Base-by-base conservation (phyloP, 2,329 filamentous ascomycete genomes). In the Scopulariopsis brevicaulis region DNA sequence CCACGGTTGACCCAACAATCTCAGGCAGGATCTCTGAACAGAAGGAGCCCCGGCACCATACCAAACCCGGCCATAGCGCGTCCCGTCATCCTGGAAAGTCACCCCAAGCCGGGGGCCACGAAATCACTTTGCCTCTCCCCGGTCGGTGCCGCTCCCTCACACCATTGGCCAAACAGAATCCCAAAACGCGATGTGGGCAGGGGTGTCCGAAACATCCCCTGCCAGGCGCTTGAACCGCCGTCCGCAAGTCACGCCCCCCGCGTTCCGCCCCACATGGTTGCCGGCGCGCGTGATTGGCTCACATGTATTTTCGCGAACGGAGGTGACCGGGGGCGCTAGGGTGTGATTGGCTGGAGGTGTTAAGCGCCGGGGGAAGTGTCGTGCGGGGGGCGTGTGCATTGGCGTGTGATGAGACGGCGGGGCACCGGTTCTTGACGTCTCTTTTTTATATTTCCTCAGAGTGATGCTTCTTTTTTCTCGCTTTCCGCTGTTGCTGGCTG, bases 291-390 rank as follows among this genome's bases (percentile, higher is more conserved):
- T 46, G 40, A 46, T 46, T 46, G 40, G 40, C 40, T 14, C 40
- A 46, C 18, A 8, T 4, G 14, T 15, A 14, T n/a, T 15, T 7
- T 46, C 40, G 40, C 10, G 40, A 18, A 15, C 40, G 40, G 40
- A 14, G 40, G 6, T 14, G 18, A n/a, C 40, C 28, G 28, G 40
- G 40, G 40, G 40, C 40, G 40, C 40, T 6, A 14, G 3, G 40
- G n/a, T n/a, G 14, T 32, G 55, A 57, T 57, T 57, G 55, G 55
- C 20, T 46, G 34, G 55, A 5, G 50, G 40, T 8, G 46, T 52
- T 57, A 57, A 57, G 55, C 55, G 55, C 55, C 55, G 54, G 28
- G 37, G 54, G 35, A 24, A 25, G 34, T 22, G 54, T 24, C 32
- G 6, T 22, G 20, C 22, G 22, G 54, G 54, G 54, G 54, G 53